Percentiles rank a stretch among this genome's conserved stretches.
Conservation (phyloP, 2,329 filamentous ascomycete genomes). For the Sclerotinia sclerotiorum region DNA sequence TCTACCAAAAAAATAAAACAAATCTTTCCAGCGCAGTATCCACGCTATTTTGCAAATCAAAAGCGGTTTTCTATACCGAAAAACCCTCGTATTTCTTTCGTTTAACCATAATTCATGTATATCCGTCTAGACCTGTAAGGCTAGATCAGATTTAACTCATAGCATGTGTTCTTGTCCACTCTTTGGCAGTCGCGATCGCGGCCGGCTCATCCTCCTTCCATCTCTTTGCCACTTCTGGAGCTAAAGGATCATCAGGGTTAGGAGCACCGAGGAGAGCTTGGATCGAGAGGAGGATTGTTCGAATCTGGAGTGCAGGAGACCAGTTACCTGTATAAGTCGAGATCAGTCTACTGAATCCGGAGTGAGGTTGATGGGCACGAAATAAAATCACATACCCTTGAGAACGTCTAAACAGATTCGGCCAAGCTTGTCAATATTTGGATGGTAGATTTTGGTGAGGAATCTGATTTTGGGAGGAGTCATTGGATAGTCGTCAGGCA, state of each 20-base stretch:
- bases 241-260: conserved; percentile 97
- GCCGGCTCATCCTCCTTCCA: conserved; percentile 97
- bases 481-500: conserved; percentile 99
- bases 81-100: conserved; percentile 1
- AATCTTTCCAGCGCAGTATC: not conserved
- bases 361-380: not conserved
- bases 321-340: conserved; percentile 72
- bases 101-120: conserved; percentile 16
- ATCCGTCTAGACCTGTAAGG: too few relatives aligned
- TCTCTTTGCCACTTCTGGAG: conserved; percentile 93
- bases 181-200: conserved; percentile 85
- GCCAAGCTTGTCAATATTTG: conserved; percentile 96
- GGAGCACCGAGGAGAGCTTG: conserved; percentile 94
- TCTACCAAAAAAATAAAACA: conserved; percentile 18
- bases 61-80: not conserved
- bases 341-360: conserved; percentile 27
- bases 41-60: not conserved
- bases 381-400: conserved; percentile 68
- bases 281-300: conserved; percentile 97
- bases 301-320: conserved; percentile 96
- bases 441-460: conserved; percentile 98
- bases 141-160: conserved; percentile 33
- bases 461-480: conserved; percentile 98
- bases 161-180: conserved; percentile 69
- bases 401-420: conserved; percentile 96